Evolutionary conservation across 2,329 filamentous ascomycete species (phyloP), one percentile per base, ranked within the genome.

Genomic region (Alternaria triticimaculans): DNA sequence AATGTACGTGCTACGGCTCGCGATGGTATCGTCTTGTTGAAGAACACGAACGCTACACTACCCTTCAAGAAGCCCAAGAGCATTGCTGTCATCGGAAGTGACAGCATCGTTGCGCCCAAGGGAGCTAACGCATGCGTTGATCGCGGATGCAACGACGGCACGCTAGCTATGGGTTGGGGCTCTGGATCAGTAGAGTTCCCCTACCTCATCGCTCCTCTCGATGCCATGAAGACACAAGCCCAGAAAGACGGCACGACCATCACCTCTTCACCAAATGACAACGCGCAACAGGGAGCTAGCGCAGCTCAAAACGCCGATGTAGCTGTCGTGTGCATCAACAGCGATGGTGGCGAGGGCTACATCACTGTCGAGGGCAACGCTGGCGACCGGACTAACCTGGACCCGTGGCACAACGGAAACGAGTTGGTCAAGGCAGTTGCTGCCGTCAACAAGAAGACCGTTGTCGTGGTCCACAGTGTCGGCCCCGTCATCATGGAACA

Each of bases 41-140:
- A 85, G 86, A 97, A 98, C 80, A 84, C 80, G 28, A 84, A 84
- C 4, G 89, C 89, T 14, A 85, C 86, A 3, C 84, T 98, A 30
- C 94, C 95, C 0, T 85, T 97, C n/a, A 89, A 69, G 20, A 76
- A 77, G 58, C 88, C 62, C 80, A 89, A 76, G 92, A 95, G 70
- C 94, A 57, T 87, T 26, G 78, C 78, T 11, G 75, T 80, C 15
- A 76, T 97, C 71, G 95, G 95, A 20, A 90, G 93, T 55, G 95
- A 98, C 78, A 92, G 94, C 15, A 92, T 92, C 1, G 85, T 89
- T 15, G 95, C 92, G 76, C 84, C 86, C 0, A 85, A 84, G 21
- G 95, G 95, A 1, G 89, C 92, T 25, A 97, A 97, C 72, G 89
- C 91, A 26, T 97, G 94, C 54, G 63, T 75, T 10, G 91, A 96